Evolutionary conservation across 2,329 filamentous ascomycete species (phyloP), one percentile per base, ranked within the genome.

Genomic region (Furcasterigmium furcatum): DNA sequence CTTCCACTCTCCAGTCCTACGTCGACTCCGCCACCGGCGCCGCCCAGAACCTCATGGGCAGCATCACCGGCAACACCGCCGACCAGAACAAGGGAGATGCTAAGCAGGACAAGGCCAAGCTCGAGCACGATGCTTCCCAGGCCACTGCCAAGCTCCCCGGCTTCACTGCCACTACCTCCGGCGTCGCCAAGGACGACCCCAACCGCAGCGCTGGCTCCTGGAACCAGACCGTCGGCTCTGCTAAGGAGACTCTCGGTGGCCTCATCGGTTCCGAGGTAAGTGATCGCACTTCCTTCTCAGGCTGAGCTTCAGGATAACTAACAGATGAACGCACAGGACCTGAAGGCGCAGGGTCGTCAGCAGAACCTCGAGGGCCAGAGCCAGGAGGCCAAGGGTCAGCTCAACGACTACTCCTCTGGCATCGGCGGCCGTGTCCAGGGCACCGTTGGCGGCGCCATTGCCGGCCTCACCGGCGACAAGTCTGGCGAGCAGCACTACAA

Each of bases 211-310:
- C 80, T 16, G 91, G 92, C 36, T 76, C 77, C 16, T 95, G 87
- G 84, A 89, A 96, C 72, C 91, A 96, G 71, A 95, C 90, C 5
- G 61, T 91, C n/a, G 92, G 91, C 43, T 80, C 86, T 1, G 84
- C 84, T 36, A 96, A 96, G 74, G 89, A 96, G 64, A 73, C 84
- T 5, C 52, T 94, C 1, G 92, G 92, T 47, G 84, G 84, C 16
- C 57, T 92, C 5, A 54, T 92, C 21, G 92, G 91, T 49, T 83
- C 80, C 52, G 85, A 94, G 68, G 79, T 80, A 62, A 53, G 68
- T 58, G 41, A 10, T 39, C n/a, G n/a, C n/a, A n/a, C n/a, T n/a
- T n/a, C n/a, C n/a, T n/a, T 35, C 3, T 12, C 5, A 25, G 8
- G 38, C 10, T 13, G 16, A 4, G 8, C 3, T 12, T 8, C 29